phyloP scores from a whole-genome alignment of 176 grass and related monocot species.

The Saccharum officinarum region DNA sequence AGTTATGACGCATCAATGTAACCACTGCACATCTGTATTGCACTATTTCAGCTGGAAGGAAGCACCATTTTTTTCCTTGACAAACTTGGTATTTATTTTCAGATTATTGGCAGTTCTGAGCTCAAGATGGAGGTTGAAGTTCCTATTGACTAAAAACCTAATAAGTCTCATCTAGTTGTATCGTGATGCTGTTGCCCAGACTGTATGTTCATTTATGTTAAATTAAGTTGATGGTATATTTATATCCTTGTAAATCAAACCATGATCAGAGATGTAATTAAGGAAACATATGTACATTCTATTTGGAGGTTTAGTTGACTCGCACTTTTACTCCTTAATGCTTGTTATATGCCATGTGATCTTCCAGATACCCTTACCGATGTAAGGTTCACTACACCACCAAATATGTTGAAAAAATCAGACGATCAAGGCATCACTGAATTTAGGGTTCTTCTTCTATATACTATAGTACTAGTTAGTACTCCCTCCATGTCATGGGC shows the following conservation, averaged over 20 bases:
- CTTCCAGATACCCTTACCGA: not conserved
- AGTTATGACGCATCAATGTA: not conserved
- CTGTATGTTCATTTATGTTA: constrained; percentile 16
- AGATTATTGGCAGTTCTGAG: constrained; percentile 80
- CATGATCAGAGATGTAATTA: constrained; percentile 35
- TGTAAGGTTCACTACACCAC: not conserved
- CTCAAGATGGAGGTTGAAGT: constrained; percentile 94
- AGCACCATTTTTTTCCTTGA: not conserved
- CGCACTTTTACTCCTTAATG: not conserved
- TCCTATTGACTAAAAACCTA: constrained; percentile 66
- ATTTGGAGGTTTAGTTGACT: constrained; percentile 19
- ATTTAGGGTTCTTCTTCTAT: not conserved
- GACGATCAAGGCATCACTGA: not conserved
- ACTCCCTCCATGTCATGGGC: no score
- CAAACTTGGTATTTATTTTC: constrained; percentile 21
- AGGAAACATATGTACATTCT: constrained; percentile 29
- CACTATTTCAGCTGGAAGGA: constrained; percentile 1
- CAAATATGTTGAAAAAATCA: not conserved
- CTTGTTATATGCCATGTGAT: not conserved
- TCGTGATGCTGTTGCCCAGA: not conserved
- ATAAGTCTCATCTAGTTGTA: constrained; percentile 22
- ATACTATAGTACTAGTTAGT: not conserved
- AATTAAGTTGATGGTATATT: constrained; percentile 28
- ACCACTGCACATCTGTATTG: not conserved
- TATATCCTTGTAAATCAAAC: constrained; percentile 28